Base-by-base conservation (phyloP, 2,329 filamentous ascomycete species). In the Fusarium sp. region DNA sequence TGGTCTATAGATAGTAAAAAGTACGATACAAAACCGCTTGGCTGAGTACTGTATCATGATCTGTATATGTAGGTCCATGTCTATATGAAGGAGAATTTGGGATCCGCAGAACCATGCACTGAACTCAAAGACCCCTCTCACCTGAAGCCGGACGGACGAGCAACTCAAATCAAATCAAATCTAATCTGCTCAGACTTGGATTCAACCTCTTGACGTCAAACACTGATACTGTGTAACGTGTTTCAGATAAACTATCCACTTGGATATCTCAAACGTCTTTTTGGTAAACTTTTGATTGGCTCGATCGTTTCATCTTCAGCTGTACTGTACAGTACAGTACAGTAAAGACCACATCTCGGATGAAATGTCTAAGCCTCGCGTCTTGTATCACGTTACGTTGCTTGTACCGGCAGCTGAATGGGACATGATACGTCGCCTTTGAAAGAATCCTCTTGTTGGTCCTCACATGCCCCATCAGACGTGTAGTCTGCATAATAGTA, bases 301-400 rank as follows among this genome's bases (percentile, higher is more conserved):
- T 51, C 42, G 51, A 59, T 64, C 43, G 58, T 57, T 62, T 19
- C 23, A 34, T 45, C 14, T 62, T 45, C 55, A 58, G 39, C 52
- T 58, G 52, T 37, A n/a, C 31, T 53, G 53, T 51, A 66, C 55
- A 62, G 37, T 31, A 30, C 12, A 7, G 28, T 18, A 34, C 31
- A 18, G 31, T 31, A 41, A 44, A 65, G 39, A 23, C 13, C 34
- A 48, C 49, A 58, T 42, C 25, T 61, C 42, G 49, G 54, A 69
- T 46, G 31, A 49, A 56, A 42, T 45, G 60, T 54, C 44, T 61
- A 65, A 57, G 37, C 46, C 46, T 65, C 46, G 25, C 63, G 71
- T 71, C 69, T 71, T 52, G 55, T 65, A 42, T 59, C 60, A 63
- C 46, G 39, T 58, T 56, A 51, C 34, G 45, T 51, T 43, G 50